Percentiles rank a stretch among this genome's conserved stretches.
These are phyloP conservation scores for Tubosaeta sp. DNA, from an alignment of 768 basidiomycete species.

Conservation along the genomic window DNA sequence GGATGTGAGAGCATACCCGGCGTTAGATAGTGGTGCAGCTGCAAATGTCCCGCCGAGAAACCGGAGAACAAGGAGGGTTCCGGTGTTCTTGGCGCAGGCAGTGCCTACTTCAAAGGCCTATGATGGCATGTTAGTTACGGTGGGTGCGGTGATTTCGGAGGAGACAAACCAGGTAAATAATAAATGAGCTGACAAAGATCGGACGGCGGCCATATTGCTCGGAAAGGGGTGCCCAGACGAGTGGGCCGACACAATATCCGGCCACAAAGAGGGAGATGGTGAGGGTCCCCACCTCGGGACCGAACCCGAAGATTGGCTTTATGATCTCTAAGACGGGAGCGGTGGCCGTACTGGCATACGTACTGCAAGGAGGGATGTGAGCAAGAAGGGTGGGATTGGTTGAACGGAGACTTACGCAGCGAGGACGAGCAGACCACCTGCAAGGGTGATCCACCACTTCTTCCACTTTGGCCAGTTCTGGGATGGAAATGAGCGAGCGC, in stretches of 20 bases:
- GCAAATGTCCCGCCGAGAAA: conserved; percentile 71
- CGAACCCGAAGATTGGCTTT: conserved; percentile 45
- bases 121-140: neutral
- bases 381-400: neutral
- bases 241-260: conserved; percentile 65
- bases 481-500: neutral
- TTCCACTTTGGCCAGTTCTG: conserved; percentile 47
- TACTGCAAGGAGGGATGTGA: conserved; percentile 33
- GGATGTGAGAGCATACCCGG: conserved; percentile 41
- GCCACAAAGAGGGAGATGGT: conserved; percentile 60
- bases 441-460: conserved; percentile 51
- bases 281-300: conserved; percentile 47
- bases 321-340: conserved; percentile 45
- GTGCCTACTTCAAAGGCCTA: conserved; percentile 61
- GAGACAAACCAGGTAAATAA: conserved; percentile 46
- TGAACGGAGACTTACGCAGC: conserved; percentile 41
- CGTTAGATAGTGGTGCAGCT: conserved; percentile 63
- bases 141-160: neutral
- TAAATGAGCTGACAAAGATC: conserved; percentile 52
- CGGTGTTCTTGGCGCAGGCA: conserved; percentile 58
- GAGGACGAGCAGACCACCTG: conserved; percentile 47
- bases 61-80: conserved; percentile 61
- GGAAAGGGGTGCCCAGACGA: conserved; percentile 55
- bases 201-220: conserved; percentile 57
- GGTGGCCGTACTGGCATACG: conserved; percentile 60